A percentile compares a stretch with the other conserved stretches of the same genome.
Evolutionary conservation across 352 stramenopile genomes (phyloP).

Genomic region (Pythium aristosporum): DNA sequence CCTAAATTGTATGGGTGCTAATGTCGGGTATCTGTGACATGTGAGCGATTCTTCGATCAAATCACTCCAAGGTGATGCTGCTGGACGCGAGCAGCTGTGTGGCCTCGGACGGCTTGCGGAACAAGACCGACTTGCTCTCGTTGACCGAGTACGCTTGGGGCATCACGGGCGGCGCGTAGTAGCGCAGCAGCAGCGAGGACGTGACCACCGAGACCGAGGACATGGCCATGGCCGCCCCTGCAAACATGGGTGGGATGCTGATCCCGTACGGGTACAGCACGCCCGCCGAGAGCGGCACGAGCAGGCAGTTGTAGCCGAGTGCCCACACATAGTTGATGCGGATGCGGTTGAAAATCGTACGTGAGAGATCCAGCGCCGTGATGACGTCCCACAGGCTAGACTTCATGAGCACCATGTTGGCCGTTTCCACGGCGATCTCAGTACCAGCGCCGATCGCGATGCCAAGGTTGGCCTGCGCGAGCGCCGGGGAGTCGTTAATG

Average conservation of each 20-base stretch:
- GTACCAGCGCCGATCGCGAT: conserved; percentile 95
- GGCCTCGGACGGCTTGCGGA: conserved; percentile 76
- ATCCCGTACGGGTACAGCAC: conserved; percentile 95
- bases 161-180: conserved; percentile 85
- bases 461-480: conserved; percentile 96
- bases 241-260: conserved; percentile 95
- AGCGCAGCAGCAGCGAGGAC: conserved; percentile 92
- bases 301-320: conserved; percentile 97
- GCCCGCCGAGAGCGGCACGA: conserved; percentile 96
- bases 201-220: conserved; percentile 96
- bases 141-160: conserved; percentile 54
- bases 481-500: conserved; percentile 98
- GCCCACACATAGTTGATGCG: conserved; percentile 98
- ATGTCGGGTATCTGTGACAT: conserved; percentile 24
- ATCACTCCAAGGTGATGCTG: conserved; percentile 34
- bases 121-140: conserved; percentile 77
- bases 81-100: conserved; percentile 75
- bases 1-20: conserved; percentile 4
- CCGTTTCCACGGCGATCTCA: conserved; percentile 98
- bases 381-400: conserved; percentile 93
- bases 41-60: conserved; percentile 20
- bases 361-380: conserved; percentile 94
- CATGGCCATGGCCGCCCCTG: conserved; percentile 95
- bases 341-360: conserved; percentile 96
- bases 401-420: conserved; percentile 93